These are phyloP conservation scores for Chlamydomonas urium DNA, from an alignment of 139 green algal genomes.

Conservation along the genomic window DNA sequence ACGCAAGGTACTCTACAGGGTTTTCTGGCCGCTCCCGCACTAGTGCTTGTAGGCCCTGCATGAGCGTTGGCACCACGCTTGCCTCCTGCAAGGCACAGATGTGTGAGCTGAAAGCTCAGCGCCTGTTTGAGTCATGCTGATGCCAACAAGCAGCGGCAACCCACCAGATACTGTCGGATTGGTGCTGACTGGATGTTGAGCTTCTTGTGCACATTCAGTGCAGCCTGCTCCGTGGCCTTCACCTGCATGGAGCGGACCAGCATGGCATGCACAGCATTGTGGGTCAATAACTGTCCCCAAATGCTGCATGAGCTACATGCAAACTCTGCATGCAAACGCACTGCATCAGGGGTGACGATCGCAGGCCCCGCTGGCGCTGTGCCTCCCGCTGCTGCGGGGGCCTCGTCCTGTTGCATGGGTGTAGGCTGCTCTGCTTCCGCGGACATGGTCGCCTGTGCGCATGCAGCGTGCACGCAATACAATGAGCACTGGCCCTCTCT, in stretches of 20 bases:
- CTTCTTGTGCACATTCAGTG: conserved; percentile 48
- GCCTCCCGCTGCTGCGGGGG: too few species aligned
- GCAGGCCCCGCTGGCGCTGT: background rate
- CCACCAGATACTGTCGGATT: conserved; percentile 73
- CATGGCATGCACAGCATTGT: background rate
- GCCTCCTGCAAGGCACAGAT: conserved; percentile 46
- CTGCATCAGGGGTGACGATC: conserved; percentile 4
- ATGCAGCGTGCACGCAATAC: too few species aligned
- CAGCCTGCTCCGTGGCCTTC: conserved; percentile 55
- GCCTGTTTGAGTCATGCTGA: background rate
- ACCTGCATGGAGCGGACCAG: conserved; percentile 26
- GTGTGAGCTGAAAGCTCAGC: background rate
- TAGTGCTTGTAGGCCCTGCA: conserved; percentile 73
- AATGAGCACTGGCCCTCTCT: too few species aligned
- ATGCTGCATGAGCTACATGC: too few species aligned
- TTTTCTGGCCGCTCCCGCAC: conserved; percentile 75
- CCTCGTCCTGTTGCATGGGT: background rate
- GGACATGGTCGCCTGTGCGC: background rate
- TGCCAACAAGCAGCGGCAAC: background rate
- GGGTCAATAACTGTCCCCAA: too few species aligned
- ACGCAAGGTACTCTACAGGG: conserved; percentile 73
- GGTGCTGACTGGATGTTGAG: conserved; percentile 53
- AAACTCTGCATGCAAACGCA: background rate
- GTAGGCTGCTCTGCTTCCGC: background rate
- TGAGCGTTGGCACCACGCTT: conserved; percentile 71